Evolutionary conservation across 192 early-diverging fungal genomes (phyloP).

Genomic region (Hyaloraphidium curvatum): DNA sequence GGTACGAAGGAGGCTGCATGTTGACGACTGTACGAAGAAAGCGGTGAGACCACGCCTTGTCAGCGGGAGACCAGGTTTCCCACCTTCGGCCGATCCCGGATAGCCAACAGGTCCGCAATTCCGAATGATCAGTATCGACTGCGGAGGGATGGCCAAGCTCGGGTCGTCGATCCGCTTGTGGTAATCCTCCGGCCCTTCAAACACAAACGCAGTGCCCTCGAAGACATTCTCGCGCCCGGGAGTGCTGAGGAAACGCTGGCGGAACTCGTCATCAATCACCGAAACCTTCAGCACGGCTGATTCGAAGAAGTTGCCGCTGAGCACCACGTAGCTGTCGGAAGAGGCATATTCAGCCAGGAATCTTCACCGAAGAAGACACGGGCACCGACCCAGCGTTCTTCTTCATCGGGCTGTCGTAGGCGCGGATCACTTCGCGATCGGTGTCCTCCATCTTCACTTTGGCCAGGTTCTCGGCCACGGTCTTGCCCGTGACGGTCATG

Average conservation of each 20-base stretch:
- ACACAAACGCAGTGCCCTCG: not conserved
- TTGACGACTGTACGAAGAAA: not conserved
- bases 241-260: not conserved
- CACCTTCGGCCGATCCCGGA: not conserved
- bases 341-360: no score
- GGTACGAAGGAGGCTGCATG: constrained; percentile 2
- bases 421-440: not conserved
- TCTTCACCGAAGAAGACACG: no score
- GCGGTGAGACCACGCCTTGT: not conserved
- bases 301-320: not conserved
- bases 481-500: constrained; percentile 1
- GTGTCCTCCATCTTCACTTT: not conserved
- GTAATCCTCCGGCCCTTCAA: constrained; percentile 3
- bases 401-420: not conserved
- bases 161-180: not conserved
- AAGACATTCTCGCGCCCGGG: not conserved
- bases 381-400: not conserved
- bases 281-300: not conserved
- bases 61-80: not conserved
- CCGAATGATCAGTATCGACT: not conserved
- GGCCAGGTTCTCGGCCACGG: not conserved
- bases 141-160: not conserved
- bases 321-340: not conserved
- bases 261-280: constrained; percentile 1
- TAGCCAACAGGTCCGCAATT: not conserved